phyloP scores from a whole-genome alignment of 2,329 filamentous ascomycete genomes.

The Cytospora piceicola region DNA sequence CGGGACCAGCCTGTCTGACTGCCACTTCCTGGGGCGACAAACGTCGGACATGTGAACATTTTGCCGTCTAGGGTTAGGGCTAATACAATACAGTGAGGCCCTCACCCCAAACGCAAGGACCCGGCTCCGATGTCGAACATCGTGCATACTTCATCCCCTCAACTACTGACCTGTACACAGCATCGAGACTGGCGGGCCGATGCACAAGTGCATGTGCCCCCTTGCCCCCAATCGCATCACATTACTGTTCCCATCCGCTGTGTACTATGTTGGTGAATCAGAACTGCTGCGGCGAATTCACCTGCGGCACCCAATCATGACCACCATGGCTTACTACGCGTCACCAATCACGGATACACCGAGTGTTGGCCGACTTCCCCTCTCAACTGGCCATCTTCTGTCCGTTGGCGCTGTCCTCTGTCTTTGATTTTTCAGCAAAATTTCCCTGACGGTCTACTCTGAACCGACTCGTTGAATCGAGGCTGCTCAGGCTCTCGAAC shows the following conservation, averaged over 20 bases:
- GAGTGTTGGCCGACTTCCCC: not conserved
- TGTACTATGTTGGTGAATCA: not conserved
- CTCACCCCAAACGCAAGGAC: too few relatives aligned
- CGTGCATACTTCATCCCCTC: not conserved
- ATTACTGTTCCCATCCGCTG: not conserved
- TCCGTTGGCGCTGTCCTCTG: not conserved
- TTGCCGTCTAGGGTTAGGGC: not conserved
- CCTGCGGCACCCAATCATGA: not conserved
- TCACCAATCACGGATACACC: slow-evolving; percentile 2
- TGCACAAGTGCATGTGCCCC: not conserved
- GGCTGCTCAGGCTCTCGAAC: not conserved
- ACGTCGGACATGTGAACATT: too few relatives aligned
- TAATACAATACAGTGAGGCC: not conserved
- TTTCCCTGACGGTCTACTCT: not conserved
- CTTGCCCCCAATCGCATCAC: not conserved
- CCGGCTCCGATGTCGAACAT: too few relatives aligned
- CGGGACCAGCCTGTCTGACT: not conserved
- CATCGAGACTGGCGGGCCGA: not conserved
- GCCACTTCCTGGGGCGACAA: too few relatives aligned
- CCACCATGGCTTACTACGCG: slow-evolving; percentile 1
- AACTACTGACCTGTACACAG: not conserved
- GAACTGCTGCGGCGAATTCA: not conserved
- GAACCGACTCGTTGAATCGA: not conserved
- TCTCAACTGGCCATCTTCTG: not conserved
- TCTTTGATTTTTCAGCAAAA: not conserved